Evolutionary conservation across 2,329 filamentous ascomycete species (phyloP), one percentile per base, ranked within the genome.

Genomic region (Calonectria hawksworthii): DNA sequence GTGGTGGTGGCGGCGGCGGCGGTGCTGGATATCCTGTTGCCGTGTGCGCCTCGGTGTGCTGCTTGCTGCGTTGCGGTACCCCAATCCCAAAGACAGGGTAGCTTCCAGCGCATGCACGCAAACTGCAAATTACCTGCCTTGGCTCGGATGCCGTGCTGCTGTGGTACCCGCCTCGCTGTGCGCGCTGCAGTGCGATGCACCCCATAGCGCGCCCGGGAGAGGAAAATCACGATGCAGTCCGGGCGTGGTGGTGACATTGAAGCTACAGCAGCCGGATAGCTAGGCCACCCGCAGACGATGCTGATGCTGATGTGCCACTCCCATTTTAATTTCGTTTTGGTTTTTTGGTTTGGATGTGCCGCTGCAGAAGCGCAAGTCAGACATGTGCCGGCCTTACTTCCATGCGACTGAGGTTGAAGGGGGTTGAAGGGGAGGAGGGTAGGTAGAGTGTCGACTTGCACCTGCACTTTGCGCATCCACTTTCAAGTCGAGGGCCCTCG

Each of bases 321-420:
- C 13, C n/a, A 23, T 61, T 38, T 36, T 38, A 26, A 61, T 61
- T 61, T 61, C 32, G 32, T 23, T 26, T 38, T 44, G 61, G 36
- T 41, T 38, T 32, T 41, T 56, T 68, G 50, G 50, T 30, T 68
- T 51, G 54, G 44, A 63, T 34, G 44, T 70, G 56, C 41, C 54
- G 68, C 51, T 70, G 54, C 54, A 63, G 68, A 69, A 61, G 66
- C 21, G 9, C 34, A 50, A 11, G 41, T 30, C 41, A 69, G 67
- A 50, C 68, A 70, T 70, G 68, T 70, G 68, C 68, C 68, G 68
- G 23, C 54, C 41, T 69, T 70, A 44, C 54, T 63, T 70, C 52
- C 67, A 61, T 61, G 56, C 56, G n/a, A 61, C 56, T 56, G 56
- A 61, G n/a, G 54, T 59, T 59, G 54, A 56, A 56, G 21, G 52